Evolutionary conservation across 2,329 filamentous ascomycete species (phyloP), one percentile per base, ranked within the genome.

Genomic region (Pochonia chlamydosporia): DNA sequence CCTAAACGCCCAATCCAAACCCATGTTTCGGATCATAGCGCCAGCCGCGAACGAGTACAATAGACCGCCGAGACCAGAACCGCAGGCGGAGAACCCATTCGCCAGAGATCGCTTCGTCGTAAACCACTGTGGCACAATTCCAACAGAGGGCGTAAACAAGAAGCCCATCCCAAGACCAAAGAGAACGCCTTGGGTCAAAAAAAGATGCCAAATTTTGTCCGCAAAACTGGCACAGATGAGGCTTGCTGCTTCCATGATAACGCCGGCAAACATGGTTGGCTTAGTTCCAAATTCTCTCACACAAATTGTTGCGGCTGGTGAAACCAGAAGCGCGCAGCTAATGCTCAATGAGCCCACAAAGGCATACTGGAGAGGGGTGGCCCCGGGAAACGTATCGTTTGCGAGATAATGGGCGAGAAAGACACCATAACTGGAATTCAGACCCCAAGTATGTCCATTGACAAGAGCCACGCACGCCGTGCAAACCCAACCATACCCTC

Each of bases 91-190:
- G 16, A 87, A 73, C 1, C 84, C 81, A 52, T 86, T 89, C 10
- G 86, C 85, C 13, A 90, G 72, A 24, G 81, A 85, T 2, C 86
- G 76, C 23, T 74, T 75, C 26, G 78, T 82, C 9, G 73, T 78
- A 59, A 91, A 91, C 85, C 85, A 90, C 61, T 90, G 85, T 2
- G 85, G 78, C 0, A 85, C 72, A 10, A 89, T 77, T 28, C 78
- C 79, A 3, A 85, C 83, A 4, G 74, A 80, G 1, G 79, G 79
- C 1, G 86, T 85, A 60, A 90, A 92, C 9, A 85, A 69, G 48
- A 91, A 84, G 0, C 87, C 87, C 76, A 92, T 84, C 3, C 87
- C 87, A 20, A 84, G 63, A n/a, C 88, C 88, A 52, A 92, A 91
- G 46, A 82, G 79, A 3, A 91, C 59, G 4, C 88, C 88, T 60